phyloP scores from a whole-genome alignment of 495 filamentous ascomycete genomes.

The Aspergillus sclerotiicarbonarius region DNA sequence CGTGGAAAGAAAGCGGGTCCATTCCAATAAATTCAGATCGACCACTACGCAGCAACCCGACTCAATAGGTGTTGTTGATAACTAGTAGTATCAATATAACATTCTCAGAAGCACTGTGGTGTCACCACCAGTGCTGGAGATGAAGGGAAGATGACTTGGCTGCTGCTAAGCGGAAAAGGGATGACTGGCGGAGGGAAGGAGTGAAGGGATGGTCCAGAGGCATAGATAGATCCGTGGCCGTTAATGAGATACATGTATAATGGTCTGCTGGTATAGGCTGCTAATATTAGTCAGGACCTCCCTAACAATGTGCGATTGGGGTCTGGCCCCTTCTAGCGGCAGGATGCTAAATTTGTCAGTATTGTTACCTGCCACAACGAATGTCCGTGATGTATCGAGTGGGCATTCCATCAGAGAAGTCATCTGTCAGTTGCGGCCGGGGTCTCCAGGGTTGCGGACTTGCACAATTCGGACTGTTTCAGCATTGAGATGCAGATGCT shows the following conservation, averaged over 20 bases:
- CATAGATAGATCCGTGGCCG: slow-evolving; percentile 3
- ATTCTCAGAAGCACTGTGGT: slow-evolving; percentile 2
- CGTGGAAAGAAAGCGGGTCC: slow-evolving; percentile 16
- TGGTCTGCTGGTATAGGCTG: background rate
- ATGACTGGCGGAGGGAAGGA: background rate
- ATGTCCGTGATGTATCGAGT: slow-evolving; percentile 1
- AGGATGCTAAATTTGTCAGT: slow-evolving; percentile 7
- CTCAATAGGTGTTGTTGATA: background rate
- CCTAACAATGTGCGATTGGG: slow-evolving; percentile 1
- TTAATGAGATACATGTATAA: background rate
- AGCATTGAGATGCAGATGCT: background rate
- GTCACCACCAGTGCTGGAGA: background rate
- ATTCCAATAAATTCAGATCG: slow-evolving; percentile 20
- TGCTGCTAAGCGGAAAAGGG: background rate
- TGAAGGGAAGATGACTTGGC: background rate
- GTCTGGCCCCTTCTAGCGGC: slow-evolving; percentile 17
- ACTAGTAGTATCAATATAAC: background rate
- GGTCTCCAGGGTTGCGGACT: no score
- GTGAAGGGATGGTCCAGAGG: background rate
- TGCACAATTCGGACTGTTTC: no score
- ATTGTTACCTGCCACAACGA: slow-evolving; percentile 1
- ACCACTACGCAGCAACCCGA: slow-evolving; percentile 12
- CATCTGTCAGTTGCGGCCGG: background rate
- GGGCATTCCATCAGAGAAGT: slow-evolving; percentile 1
- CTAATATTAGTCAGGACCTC: background rate